These are phyloP conservation scores for Nepenthes mirabilis DNA, from an alignment of 148 eudicot species.

Conservation along the genomic window DNA sequence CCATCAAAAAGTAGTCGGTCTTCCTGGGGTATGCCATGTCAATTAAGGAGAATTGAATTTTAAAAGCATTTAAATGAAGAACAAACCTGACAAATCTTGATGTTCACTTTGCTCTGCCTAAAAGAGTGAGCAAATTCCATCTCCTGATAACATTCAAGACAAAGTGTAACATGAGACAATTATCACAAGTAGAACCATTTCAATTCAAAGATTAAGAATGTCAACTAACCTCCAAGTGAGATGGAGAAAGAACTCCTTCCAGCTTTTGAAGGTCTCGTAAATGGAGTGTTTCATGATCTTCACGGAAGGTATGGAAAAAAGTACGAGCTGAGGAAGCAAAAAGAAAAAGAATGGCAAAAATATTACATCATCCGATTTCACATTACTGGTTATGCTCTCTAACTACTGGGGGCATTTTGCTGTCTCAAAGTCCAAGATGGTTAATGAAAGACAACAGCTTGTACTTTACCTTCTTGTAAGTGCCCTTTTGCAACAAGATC, in stretches of 20 bases:
- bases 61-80: conserved; percentile 9
- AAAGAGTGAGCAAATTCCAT: conserved; percentile 98
- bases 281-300: conserved; percentile 90
- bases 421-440: background rate
- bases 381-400: background rate
- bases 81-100: conserved; percentile 85
- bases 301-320: conserved; percentile 79
- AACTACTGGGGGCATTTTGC: background rate
- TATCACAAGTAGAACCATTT: background rate
- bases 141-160: conserved; percentile 32
- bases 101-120: conserved; percentile 89
- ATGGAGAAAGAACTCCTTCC: conserved; percentile 96
- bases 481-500: conserved; percentile 95
- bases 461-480: conserved; percentile 66
- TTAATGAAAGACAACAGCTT: conserved; percentile 6
- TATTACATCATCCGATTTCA: background rate
- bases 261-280: conserved; percentile 84
- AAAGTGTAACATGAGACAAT: background rate
- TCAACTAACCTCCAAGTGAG: conserved; percentile 82
- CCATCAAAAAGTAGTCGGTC: no score
- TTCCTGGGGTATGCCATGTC: no score
- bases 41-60: no score
- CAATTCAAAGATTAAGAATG: background rate
- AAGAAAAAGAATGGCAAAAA: background rate
- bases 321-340: conserved; percentile 41